A percentile compares a stretch with the other conserved stretches of the same genome.
Conservation (phyloP, 148 eudicot species). For the Chenopodium formosanum region DNA sequence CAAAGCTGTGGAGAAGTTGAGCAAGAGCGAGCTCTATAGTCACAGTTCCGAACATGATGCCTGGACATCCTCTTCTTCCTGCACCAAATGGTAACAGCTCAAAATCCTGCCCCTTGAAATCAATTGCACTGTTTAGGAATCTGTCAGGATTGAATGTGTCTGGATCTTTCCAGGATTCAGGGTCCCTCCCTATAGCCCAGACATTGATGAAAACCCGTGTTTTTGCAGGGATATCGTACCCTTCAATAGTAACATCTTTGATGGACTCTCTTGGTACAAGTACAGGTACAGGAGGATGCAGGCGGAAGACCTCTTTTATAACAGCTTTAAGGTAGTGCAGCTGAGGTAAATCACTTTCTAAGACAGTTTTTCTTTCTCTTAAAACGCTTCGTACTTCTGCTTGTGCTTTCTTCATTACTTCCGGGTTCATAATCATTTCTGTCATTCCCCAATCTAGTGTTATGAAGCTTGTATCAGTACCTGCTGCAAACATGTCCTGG, state of each 20-base stretch:
- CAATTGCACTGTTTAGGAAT: constrained; percentile 40
- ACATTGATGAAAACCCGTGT: constrained; percentile 46
- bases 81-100: constrained; percentile 70
- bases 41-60: constrained; percentile 42
- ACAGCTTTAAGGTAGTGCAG: constrained; percentile 49
- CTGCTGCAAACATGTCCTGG: constrained; percentile 70
- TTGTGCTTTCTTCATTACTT: constrained; percentile 45
- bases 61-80: constrained; percentile 67
- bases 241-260: constrained; percentile 35
- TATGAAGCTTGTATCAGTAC: constrained; percentile 51
- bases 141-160: constrained; percentile 51
- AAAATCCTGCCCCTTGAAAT: constrained; percentile 57
- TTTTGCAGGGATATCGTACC: constrained; percentile 44
- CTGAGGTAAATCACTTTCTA: constrained; percentile 43
- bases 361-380: constrained; percentile 32
- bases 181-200: constrained; percentile 65
- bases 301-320: constrained; percentile 50
- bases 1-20: constrained; percentile 53
- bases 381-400: constrained; percentile 40
- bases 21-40: constrained; percentile 55
- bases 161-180: constrained; percentile 51
- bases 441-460: constrained; percentile 60
- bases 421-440: constrained; percentile 46
- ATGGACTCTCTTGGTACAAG: constrained; percentile 60
- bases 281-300: constrained; percentile 57